These are phyloP conservation scores for Cucurbita moschata DNA, from an alignment of 306 rosid genomes.

Conservation along the genomic window DNA sequence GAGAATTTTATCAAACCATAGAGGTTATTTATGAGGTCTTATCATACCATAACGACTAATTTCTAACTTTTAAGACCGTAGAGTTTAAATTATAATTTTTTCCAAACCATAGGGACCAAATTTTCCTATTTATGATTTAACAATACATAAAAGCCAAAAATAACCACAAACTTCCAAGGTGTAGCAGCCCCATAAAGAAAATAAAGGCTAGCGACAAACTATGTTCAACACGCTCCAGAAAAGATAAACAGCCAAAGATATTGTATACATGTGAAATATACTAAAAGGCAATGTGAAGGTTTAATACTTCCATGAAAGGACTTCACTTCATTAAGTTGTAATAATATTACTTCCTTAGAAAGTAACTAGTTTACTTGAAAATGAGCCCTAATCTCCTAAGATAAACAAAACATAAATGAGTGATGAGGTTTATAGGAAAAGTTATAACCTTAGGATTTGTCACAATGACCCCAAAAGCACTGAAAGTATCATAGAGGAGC, in stretches of 20 bases:
- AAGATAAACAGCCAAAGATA: background rate
- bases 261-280: background rate
- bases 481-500: constrained; percentile 88
- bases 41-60: too few relatives aligned
- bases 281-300: background rate
- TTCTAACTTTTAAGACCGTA: too few relatives aligned
- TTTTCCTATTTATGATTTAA: too few relatives aligned
- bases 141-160: background rate
- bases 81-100: too few relatives aligned
- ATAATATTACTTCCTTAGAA: background rate
- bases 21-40: too few relatives aligned
- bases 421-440: background rate
- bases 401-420: background rate
- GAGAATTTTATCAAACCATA: too few relatives aligned
- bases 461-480: constrained; percentile 98
- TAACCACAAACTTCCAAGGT: background rate
- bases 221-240: background rate
- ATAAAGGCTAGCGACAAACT: background rate
- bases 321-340: background rate
- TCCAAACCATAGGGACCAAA: too few relatives aligned
- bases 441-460: constrained; percentile 77
- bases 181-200: background rate
- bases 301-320: background rate
- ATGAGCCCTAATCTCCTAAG: background rate
- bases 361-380: background rate